These are phyloP conservation scores for Colletotrichum tanaceti DNA, from an alignment of 2,329 filamentous ascomycete species.

Conservation along the genomic window DNA sequence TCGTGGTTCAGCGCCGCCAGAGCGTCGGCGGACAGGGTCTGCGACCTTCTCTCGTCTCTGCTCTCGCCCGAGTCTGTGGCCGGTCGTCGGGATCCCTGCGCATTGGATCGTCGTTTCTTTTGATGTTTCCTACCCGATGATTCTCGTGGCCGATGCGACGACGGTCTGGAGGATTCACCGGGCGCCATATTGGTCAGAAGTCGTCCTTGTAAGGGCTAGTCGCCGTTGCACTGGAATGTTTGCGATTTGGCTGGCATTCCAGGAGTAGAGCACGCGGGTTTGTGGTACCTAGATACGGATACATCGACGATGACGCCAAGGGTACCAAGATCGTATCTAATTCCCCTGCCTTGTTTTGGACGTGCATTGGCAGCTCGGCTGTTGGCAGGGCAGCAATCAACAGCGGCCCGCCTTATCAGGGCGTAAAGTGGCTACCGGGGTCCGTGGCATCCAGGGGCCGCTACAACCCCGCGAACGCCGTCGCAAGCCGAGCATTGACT, in stretches of 20 bases:
- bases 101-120: slow-evolving; percentile 50
- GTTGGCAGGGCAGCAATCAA: slow-evolving; percentile 58
- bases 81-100: slow-evolving; percentile 47
- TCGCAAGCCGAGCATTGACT: slow-evolving; percentile 42
- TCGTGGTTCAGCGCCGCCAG: slow-evolving; percentile 74
- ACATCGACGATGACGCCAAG: slow-evolving; percentile 32
- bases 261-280: not conserved
- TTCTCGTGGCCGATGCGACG: slow-evolving; percentile 47
- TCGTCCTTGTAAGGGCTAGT: slow-evolving; percentile 24
- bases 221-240: slow-evolving; percentile 32
- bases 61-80: slow-evolving; percentile 51
- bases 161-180: slow-evolving; percentile 49
- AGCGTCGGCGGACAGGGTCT: slow-evolving; percentile 62
- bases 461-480: slow-evolving; percentile 42
- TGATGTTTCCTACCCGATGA: slow-evolving; percentile 50
- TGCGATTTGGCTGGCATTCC: slow-evolving; percentile 21
- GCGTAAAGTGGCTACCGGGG: slow-evolving; percentile 34
- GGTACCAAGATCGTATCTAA: slow-evolving; percentile 34
- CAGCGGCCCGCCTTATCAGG: slow-evolving; percentile 43
- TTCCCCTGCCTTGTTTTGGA: slow-evolving; percentile 41
- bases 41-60: slow-evolving; percentile 44
- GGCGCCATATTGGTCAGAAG: slow-evolving; percentile 51
- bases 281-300: not conserved
- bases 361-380: slow-evolving; percentile 42
- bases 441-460: slow-evolving; percentile 22